Percentiles rank a stretch among this genome's conserved stretches.
Evolutionary conservation across 257 asterid species (phyloP).

Genomic region (Eustoma russellianum): DNA sequence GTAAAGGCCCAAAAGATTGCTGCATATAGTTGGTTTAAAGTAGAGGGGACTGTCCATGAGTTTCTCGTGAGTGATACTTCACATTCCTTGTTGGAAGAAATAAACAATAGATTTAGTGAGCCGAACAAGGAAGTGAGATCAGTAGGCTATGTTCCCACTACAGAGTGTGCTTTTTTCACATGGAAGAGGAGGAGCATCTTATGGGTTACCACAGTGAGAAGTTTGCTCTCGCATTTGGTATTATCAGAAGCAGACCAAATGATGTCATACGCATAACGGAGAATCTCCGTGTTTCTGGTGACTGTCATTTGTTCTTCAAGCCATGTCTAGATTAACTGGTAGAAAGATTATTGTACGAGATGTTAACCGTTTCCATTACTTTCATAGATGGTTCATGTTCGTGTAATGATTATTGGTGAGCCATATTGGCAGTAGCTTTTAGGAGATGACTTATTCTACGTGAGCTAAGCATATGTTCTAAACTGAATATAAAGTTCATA

Average conservation of each 20-base stretch:
- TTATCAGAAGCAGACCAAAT: constrained; percentile 17
- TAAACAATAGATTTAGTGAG: constrained; percentile 26
- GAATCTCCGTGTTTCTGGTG: constrained; percentile 41
- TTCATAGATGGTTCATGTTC: constrained; percentile 32
- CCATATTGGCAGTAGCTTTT: no score
- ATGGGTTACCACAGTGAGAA: constrained; percentile 39
- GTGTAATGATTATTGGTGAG: constrained; percentile 34
- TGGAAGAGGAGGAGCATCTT: constrained; percentile 37
- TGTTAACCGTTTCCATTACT: constrained; percentile 33
- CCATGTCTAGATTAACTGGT: constrained; percentile 23
- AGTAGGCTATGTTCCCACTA: constrained; percentile 29
- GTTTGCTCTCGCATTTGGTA: constrained; percentile 39
- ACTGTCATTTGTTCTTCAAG: constrained; percentile 32
- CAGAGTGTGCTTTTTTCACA: constrained; percentile 36
- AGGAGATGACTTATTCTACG: no score
- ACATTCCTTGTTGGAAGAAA: constrained; percentile 29
- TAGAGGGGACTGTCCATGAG: constrained; percentile 32
- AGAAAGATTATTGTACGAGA: constrained; percentile 32
- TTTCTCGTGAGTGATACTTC: constrained; percentile 36
- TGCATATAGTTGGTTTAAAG: constrained; percentile 38
- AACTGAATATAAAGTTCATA: no score
- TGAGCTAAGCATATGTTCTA: no score
- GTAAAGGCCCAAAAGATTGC: constrained; percentile 27
- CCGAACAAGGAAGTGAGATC: constrained; percentile 22
- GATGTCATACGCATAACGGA: constrained; percentile 27